Percentiles rank a stretch among this genome's conserved stretches.
These are phyloP conservation scores for Macrophomina pseudophaseolina DNA, from an alignment of 2,329 filamentous ascomycete genomes.

Conservation along the genomic window DNA sequence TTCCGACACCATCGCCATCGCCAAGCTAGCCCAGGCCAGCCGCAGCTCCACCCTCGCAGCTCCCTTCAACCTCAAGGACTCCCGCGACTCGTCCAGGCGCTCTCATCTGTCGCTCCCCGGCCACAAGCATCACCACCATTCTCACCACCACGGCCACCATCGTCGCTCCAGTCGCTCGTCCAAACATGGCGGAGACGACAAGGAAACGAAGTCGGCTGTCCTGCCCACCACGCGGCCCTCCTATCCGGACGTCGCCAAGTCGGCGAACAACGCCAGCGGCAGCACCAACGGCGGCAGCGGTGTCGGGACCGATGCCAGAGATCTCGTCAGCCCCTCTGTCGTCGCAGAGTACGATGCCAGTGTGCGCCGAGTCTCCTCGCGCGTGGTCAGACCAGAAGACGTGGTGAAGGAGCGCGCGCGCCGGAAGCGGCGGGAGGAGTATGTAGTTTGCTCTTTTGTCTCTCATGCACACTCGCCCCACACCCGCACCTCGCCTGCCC, in stretches of 20 bases:
- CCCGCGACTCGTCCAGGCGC: constrained; percentile 32
- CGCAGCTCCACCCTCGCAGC: constrained; percentile 25
- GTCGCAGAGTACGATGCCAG: constrained; percentile 3
- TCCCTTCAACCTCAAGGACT: constrained; percentile 15
- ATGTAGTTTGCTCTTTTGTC: constrained; percentile 29
- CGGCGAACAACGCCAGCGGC: constrained; percentile 29
- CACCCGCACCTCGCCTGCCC: background rate
- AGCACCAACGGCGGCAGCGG: constrained; percentile 34
- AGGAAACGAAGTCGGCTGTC: constrained; percentile 48
- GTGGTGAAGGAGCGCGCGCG: constrained; percentile 44
- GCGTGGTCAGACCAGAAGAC: constrained; percentile 45
- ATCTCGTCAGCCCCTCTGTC: constrained; percentile 14
- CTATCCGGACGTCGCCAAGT: constrained; percentile 50
- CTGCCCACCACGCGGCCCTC: constrained; percentile 51
- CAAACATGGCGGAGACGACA: constrained; percentile 44
- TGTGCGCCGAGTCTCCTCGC: constrained; percentile 27
- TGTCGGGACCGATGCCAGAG: constrained; percentile 27
- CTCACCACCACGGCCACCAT: constrained; percentile 34
- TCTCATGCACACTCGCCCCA: background rate
- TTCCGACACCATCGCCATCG: constrained; percentile 8
- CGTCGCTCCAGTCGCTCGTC: constrained; percentile 32
- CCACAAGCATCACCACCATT: constrained; percentile 30
- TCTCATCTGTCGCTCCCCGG: constrained; percentile 39
- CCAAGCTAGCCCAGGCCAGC: constrained; percentile 22
- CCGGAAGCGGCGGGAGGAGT: constrained; percentile 45